These are phyloP conservation scores for Arabis hirsuta DNA, from an alignment of 345 rosid species.

Conservation along the genomic window DNA sequence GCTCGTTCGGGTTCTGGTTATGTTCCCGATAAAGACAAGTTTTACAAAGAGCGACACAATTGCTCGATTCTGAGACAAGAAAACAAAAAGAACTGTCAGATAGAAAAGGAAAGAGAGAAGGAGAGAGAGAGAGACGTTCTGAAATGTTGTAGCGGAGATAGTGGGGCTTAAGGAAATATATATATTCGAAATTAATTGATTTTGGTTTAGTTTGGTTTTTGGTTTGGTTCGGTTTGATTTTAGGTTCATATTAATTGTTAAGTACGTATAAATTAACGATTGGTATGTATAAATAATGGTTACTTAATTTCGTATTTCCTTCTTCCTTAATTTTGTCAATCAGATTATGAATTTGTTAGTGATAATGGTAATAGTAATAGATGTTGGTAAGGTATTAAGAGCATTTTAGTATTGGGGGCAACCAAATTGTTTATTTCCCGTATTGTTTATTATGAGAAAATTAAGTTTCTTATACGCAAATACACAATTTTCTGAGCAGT, in stretches of 20 bases:
- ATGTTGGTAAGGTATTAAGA: constrained; percentile 17
- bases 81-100: constrained; percentile 36
- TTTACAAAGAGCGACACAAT: not conserved
- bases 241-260: not conserved
- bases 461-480: constrained; percentile 30
- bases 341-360: not conserved
- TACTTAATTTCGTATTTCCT: not conserved
- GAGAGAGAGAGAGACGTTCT: constrained; percentile 26
- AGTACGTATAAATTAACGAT: constrained; percentile 19
- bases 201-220: not conserved
- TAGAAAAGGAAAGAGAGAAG: not conserved
- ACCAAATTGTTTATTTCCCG: constrained; percentile 16
- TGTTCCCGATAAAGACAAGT: constrained; percentile 19
- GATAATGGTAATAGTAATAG: too few species aligned
- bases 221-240: constrained; percentile 12
- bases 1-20: constrained; percentile 18
- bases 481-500: constrained; percentile 19
- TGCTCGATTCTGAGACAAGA: constrained; percentile 43
- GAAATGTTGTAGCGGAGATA: constrained; percentile 31
- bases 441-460: constrained; percentile 10
- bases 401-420: not conserved
- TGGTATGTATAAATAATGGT: constrained; percentile 2
- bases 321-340: not conserved
- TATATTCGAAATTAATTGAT: constrained; percentile 20
- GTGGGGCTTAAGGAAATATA: constrained; percentile 10